phyloP scores from a whole-genome alignment of 257 asterid genomes.

The Plantago elongata region DNA sequence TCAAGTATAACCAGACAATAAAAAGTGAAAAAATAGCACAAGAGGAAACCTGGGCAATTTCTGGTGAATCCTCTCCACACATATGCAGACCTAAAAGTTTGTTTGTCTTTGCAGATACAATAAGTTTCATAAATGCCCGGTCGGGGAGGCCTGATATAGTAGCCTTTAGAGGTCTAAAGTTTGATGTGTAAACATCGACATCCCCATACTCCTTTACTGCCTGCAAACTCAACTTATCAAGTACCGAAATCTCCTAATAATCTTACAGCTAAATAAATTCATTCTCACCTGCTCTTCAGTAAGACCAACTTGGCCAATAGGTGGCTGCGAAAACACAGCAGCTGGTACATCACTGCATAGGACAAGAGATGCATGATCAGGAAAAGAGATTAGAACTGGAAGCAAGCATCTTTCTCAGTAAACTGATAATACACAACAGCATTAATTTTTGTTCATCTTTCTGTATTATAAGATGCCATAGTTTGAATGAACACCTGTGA shows the following conservation, averaged over 20 bases:
- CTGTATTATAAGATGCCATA: conserved; percentile 12
- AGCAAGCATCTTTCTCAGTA: neutral
- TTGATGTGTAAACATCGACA: conserved; percentile 73
- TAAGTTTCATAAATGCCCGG: conserved; percentile 80
- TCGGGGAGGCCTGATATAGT: conserved; percentile 96
- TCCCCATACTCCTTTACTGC: conserved; percentile 70
- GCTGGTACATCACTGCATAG: conserved; percentile 70
- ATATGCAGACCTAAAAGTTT: conserved; percentile 86
- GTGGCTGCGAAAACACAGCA: conserved; percentile 98
- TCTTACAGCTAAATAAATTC: conserved; percentile 7
- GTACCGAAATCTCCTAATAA: conserved; percentile 11
- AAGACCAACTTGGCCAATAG: conserved; percentile 88
- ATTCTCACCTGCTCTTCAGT: conserved; percentile 80
- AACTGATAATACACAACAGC: neutral
- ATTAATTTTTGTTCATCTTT: neutral
- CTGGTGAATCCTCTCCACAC: conserved; percentile 96
- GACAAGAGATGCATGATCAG: conserved; percentile 20
- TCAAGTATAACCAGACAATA: neutral
- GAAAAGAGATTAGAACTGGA: conserved; percentile 1
- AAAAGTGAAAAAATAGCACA: conserved; percentile 7
- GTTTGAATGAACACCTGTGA: conserved; percentile 45
- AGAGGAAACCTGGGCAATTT: conserved; percentile 71
- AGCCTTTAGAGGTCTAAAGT: conserved; percentile 89
- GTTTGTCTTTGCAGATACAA: conserved; percentile 74
- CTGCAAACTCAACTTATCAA: conserved; percentile 36